These are phyloP conservation scores for Phalaenopsis equestris DNA, from an alignment of 106 monocot genomes.

Conservation along the genomic window DNA sequence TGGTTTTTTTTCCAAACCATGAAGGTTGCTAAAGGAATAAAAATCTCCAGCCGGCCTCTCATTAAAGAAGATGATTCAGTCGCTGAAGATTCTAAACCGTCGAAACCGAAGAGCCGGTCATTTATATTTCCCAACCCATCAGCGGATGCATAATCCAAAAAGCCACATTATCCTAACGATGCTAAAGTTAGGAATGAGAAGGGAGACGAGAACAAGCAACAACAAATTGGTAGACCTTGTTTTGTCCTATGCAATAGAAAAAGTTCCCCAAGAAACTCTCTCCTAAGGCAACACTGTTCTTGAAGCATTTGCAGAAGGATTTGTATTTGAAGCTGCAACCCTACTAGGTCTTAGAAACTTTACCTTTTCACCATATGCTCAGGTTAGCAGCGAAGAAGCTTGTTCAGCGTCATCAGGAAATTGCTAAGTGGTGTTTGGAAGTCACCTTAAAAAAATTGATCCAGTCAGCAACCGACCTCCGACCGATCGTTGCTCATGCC, in stretches of 20 bases:
- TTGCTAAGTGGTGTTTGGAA: conserved; percentile 42
- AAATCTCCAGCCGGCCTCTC: too few species aligned
- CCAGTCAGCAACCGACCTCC: too few species aligned
- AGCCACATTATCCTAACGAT: not conserved
- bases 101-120: conserved; percentile 6
- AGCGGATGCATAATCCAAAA: not conserved
- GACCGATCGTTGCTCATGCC: too few species aligned
- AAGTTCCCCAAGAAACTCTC: conserved; percentile 25
- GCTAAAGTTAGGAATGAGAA: not conserved
- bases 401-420: conserved; percentile 46
- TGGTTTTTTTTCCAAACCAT: too few species aligned
- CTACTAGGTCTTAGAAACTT: conserved; percentile 13
- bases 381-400: conserved; percentile 43
- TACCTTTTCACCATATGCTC: conserved; percentile 28
- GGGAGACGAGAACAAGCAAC: not conserved
- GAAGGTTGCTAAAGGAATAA: too few species aligned
- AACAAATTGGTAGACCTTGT: not conserved
- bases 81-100: not conserved
- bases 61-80: too few species aligned
- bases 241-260: conserved; percentile 26
- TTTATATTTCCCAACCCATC: not conserved
- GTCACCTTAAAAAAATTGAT: too few species aligned
- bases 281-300: conserved; percentile 24
- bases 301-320: conserved; percentile 35
- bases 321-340: conserved; percentile 31